phyloP scores from a whole-genome alignment of 1,284 basidiomycete genomes.

The Cryptococcus jaspeensis region DNA sequence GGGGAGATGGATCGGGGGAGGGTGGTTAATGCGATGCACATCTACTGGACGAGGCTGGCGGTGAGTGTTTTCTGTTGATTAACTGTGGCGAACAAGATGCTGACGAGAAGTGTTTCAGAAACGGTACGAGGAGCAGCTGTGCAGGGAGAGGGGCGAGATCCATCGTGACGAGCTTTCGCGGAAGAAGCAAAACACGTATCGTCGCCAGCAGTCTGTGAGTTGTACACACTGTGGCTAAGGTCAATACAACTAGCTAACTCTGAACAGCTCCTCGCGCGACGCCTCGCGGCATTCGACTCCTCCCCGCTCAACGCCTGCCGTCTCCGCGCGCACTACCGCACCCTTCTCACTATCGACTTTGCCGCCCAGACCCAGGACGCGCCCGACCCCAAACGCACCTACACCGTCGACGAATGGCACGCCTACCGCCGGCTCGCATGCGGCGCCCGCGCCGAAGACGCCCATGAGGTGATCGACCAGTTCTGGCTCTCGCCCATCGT shows the following conservation, averaged over 20 bases:
- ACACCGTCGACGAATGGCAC: constrained; percentile 45
- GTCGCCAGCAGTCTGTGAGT: constrained; percentile 46
- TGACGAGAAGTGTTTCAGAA: constrained; percentile 19
- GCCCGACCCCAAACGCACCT: constrained; percentile 39
- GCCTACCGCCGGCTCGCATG: constrained; percentile 41
- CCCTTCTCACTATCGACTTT: constrained; percentile 49
- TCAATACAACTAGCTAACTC: not conserved
- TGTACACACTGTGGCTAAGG: not conserved
- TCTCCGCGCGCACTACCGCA: constrained; percentile 45
- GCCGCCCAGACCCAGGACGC: constrained; percentile 42
- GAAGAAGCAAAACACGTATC: constrained; percentile 47
- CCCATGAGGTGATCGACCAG: constrained; percentile 46
- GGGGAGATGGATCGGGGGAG: constrained; percentile 33
- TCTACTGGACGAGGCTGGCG: constrained; percentile 43
- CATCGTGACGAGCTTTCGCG: constrained; percentile 46
- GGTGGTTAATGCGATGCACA: constrained; percentile 36
- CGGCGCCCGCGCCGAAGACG: constrained; percentile 26
- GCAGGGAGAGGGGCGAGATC: constrained; percentile 39
- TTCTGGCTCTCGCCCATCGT: constrained; percentile 41
- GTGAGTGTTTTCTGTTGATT: constrained; percentile 17
- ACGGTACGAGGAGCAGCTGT: constrained; percentile 43
- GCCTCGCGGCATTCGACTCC: constrained; percentile 40
- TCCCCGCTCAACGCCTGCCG: constrained; percentile 46
- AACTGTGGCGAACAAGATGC: not conserved
- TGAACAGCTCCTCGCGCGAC: constrained; percentile 36